These are phyloP conservation scores for Penicillium sp. DNA, from an alignment of 2,329 filamentous ascomycete species.

Conservation along the genomic window DNA sequence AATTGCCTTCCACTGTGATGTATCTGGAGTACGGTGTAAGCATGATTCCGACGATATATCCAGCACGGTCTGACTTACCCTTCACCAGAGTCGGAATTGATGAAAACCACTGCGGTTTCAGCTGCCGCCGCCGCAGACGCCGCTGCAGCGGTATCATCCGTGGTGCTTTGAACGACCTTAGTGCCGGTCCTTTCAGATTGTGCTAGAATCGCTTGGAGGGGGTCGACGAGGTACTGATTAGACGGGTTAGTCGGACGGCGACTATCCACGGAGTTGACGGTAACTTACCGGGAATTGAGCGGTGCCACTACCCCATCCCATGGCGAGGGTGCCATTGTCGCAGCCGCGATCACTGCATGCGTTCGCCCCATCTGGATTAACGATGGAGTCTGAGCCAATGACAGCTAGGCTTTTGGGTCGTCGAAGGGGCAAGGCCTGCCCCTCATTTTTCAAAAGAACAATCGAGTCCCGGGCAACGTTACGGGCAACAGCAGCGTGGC, in stretches of 20 bases:
- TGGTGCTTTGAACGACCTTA: constrained; percentile 41
- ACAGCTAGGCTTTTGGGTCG: constrained; percentile 46
- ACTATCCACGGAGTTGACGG: neutral
- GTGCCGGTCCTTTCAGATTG: constrained; percentile 37
- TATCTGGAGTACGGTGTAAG: constrained; percentile 25
- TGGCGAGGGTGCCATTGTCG: constrained; percentile 62
- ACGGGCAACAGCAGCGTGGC: constrained; percentile 38
- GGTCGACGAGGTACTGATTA: constrained; percentile 40
- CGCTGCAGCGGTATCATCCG: constrained; percentile 35
- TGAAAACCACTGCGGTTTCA: constrained; percentile 46
- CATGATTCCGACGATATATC: too few relatives aligned
- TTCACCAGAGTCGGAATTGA: constrained; percentile 47
- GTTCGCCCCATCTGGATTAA: constrained; percentile 46
- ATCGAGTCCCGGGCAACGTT: constrained; percentile 45
- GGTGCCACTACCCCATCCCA: constrained; percentile 71
- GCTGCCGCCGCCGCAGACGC: constrained; percentile 36
- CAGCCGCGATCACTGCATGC: constrained; percentile 59
- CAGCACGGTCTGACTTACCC: constrained; percentile 22
- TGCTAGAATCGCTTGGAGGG: constrained; percentile 40
- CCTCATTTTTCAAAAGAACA: constrained; percentile 46
- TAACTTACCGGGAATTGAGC: constrained; percentile 56
- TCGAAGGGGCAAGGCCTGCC: constrained; percentile 42
- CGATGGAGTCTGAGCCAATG: constrained; percentile 48
- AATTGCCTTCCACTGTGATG: constrained; percentile 52
- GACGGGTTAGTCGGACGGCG: neutral